Evolutionary conservation across 2,329 filamentous ascomycete species (phyloP).

Genomic region (Diaporthe batatas): DNA sequence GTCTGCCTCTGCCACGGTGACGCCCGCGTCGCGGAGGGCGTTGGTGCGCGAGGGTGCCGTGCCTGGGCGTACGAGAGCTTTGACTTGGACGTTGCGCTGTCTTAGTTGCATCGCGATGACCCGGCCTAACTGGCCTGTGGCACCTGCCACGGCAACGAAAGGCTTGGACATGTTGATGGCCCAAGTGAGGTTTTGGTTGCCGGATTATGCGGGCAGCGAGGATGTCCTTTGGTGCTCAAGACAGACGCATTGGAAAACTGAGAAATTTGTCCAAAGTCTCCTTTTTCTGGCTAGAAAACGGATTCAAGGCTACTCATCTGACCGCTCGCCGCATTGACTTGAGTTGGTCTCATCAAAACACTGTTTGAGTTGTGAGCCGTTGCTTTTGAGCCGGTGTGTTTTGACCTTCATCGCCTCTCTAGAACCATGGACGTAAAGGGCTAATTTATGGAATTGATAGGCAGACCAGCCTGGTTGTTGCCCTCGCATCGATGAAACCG

Average conservation of each 20-base stretch:
- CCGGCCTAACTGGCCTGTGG: constrained; percentile 42
- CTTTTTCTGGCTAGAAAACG: not conserved
- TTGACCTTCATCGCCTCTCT: not conserved
- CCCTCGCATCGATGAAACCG: not conserved
- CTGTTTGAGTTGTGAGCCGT: not conserved
- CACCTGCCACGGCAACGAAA: constrained; percentile 43
- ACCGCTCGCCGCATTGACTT: not conserved
- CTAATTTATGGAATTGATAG: not conserved
- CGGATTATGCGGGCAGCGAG: not conserved
- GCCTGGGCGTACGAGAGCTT: constrained; percentile 42
- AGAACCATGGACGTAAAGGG: too few relatives aligned
- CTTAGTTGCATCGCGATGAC: constrained; percentile 39
- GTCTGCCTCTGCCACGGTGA: constrained; percentile 38
- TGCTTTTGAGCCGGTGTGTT: not conserved
- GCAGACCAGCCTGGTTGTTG: not conserved
- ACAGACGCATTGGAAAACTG: too few relatives aligned
- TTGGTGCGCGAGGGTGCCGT: constrained; percentile 36
- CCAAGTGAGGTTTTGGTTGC: not conserved
- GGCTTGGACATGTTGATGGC: constrained; percentile 37
- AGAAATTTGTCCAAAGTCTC: too few relatives aligned
- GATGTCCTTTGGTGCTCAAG: not conserved
- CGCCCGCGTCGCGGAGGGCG: constrained; percentile 33
- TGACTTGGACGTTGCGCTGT: constrained; percentile 40
- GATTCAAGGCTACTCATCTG: not conserved
- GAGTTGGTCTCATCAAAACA: not conserved